Percentiles rank a stretch among this genome's conserved stretches.
phyloP scores from a whole-genome alignment of 2,329 filamentous ascomycete genomes.

The Beauveria bassiana region DNA sequence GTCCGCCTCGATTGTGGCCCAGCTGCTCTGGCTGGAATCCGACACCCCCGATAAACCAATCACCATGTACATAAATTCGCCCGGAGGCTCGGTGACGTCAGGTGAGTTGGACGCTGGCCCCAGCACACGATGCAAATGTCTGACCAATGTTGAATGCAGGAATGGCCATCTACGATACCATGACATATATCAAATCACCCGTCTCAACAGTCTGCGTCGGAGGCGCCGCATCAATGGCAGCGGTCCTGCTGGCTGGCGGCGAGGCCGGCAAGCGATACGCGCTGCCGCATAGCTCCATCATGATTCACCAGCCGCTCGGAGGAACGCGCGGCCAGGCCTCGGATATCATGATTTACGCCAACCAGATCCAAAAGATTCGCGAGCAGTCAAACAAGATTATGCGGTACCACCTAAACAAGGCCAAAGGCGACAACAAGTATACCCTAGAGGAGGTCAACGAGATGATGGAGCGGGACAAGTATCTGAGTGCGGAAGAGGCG shows the following conservation, averaged over 20 bases:
- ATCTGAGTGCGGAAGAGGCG: conserved; percentile 82
- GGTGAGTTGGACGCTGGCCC: conserved; percentile 28
- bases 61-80: conserved; percentile 96
- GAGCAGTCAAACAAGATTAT: conserved; percentile 88
- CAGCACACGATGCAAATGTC: not conserved
- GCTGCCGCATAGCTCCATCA: conserved; percentile 87
- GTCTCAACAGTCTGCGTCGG: conserved; percentile 94
- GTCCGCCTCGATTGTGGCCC: conserved; percentile 89
- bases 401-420: conserved; percentile 71
- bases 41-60: conserved; percentile 93
- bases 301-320: conserved; percentile 93
- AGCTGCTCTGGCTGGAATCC: conserved; percentile 95
- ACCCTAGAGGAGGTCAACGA: conserved; percentile 78
- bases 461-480: conserved; percentile 96
- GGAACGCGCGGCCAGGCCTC: conserved; percentile 57
- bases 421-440: conserved; percentile 67
- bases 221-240: conserved; percentile 92
- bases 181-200: conserved; percentile 90
- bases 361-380: conserved; percentile 84
- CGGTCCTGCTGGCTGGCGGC: conserved; percentile 78
- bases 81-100: conserved; percentile 79
- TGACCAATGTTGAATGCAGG: conserved; percentile 28
- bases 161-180: conserved; percentile 94
- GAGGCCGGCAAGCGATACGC: conserved; percentile 78
- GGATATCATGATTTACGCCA: conserved; percentile 95